A percentile compares a stretch with the other conserved stretches of the same genome.
Evolutionary conservation across 2,329 filamentous ascomycete species (phyloP).

Genomic region (Aspergillus candidus): DNA sequence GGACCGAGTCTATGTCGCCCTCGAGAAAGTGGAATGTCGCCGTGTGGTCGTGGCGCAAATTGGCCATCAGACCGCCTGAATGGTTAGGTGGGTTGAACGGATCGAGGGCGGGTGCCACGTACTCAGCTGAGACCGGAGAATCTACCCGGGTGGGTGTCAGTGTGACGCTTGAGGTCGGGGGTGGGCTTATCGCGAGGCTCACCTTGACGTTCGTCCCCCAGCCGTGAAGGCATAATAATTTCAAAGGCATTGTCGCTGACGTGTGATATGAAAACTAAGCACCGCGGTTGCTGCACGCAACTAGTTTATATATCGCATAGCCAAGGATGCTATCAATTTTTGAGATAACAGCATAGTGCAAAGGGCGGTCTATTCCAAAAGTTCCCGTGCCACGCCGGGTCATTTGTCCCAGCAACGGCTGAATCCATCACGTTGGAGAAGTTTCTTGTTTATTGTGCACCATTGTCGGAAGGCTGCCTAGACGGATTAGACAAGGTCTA

Average conservation of each 20-base stretch:
- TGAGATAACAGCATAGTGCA: too few relatives aligned
- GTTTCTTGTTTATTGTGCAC: too few relatives aligned
- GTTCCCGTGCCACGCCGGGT: too few relatives aligned
- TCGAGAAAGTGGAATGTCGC: constrained; percentile 27
- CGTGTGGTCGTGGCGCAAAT: constrained; percentile 24
- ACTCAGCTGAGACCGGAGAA: constrained; percentile 25
- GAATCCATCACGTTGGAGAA: too few relatives aligned
- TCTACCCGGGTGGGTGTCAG: constrained; percentile 14
- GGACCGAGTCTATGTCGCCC: constrained; percentile 23
- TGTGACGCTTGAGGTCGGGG: not conserved
- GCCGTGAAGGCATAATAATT: constrained; percentile 30
- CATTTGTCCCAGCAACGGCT: too few relatives aligned
- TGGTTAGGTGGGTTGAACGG: not conserved
- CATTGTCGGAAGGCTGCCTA: too few relatives aligned
- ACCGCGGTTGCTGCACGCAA: too few relatives aligned
- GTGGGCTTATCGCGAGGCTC: not conserved
- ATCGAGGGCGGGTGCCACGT: constrained; percentile 5
- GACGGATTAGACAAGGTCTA: too few relatives aligned
- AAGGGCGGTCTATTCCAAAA: too few relatives aligned
- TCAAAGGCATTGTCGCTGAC: constrained; percentile 19
- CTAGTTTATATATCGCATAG: too few relatives aligned
- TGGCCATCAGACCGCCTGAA: constrained; percentile 21
- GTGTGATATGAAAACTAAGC: too few relatives aligned
- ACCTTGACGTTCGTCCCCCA: constrained; percentile 29
- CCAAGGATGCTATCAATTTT: too few relatives aligned